Evolutionary conservation across 2,329 filamentous ascomycete species (phyloP), one percentile per base, ranked within the genome.

Genomic region (Acarospora socialis): DNA sequence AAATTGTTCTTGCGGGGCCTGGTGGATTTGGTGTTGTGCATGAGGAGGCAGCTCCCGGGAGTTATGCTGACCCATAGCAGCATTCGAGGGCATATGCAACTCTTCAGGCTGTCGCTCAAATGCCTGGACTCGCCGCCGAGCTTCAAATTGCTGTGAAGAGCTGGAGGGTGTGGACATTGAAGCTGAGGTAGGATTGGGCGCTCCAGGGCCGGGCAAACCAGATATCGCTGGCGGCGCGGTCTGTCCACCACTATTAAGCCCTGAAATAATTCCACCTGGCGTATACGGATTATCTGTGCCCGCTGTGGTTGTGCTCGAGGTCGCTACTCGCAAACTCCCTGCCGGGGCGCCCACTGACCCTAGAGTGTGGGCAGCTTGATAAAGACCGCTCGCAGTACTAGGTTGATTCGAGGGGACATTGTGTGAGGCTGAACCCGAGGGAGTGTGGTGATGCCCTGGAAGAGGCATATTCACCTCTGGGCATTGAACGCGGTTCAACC

Each of bases 101-200:
- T 73, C 69, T 43, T 74, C 70, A 30, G 62, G 57, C 41, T 63
- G 59, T 36, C 65, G 60, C 24, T 53, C 55, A 41, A 61, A 59
- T 15, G 57, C 52, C 34, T 61, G 55, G 31, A 54, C 52, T 44
- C 65, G 60, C 45, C 65, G 61, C 39, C 63, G 57, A 28, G 60
- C 57, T 36, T 69, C 65, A 51, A 60, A 70, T 30, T 59, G 51
- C 46, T 59, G 60, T 34, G 53, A 42, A 37, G 14, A 21, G 20
- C 20, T 35, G 18, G 16, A 22, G 12, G 17, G 21, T 21, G 20
- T 24, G 12, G 21, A 16, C 14, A 21, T 23, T 13, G 31, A 37
- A 26, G 31, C 38, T 28, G 16, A 40, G 38, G 25, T 26, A 34
- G 17, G 42, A 14, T 30, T 26, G 8, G 22, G 6, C 15, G 38